Percentiles rank a stretch among this genome's conserved stretches.
Conservation (phyloP, 2,329 filamentous ascomycete genomes). For the Colletotrichum filicis region DNA sequence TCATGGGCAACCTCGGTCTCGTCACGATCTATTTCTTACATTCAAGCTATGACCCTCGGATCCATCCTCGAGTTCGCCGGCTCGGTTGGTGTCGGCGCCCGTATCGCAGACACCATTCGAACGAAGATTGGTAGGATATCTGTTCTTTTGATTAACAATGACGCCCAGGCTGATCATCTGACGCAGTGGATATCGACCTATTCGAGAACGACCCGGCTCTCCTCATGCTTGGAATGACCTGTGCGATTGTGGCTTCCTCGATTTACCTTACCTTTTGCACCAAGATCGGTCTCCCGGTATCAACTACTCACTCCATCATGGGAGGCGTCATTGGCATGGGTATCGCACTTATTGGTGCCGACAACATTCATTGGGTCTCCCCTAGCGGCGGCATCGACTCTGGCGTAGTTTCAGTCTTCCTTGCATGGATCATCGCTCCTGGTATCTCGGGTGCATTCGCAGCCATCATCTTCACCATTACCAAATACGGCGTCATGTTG, state of each 20-base stretch:
- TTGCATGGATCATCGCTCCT: conserved; percentile 59
- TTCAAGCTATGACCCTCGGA: conserved; percentile 58
- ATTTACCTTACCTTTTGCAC: conserved; percentile 56
- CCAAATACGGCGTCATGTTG: conserved; percentile 54
- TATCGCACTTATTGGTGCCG: conserved; percentile 51
- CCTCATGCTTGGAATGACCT: conserved; percentile 55
- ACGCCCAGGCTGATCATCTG: neutral
- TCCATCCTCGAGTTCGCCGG: conserved; percentile 61
- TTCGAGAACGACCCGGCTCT: conserved; percentile 52
- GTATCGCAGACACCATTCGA: conserved; percentile 59
- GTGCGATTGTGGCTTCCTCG: conserved; percentile 50
- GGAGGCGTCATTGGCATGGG: conserved; percentile 58
- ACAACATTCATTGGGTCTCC: conserved; percentile 54
- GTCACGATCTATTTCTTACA: conserved; percentile 65
- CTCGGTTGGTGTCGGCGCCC: conserved; percentile 58
- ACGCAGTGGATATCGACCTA: conserved; percentile 51
- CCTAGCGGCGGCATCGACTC: conserved; percentile 36
- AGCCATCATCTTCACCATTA: conserved; percentile 54
- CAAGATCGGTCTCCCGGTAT: conserved; percentile 46
- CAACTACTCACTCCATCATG: conserved; percentile 58
- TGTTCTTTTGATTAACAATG: neutral
- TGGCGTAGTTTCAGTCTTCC: conserved; percentile 59
- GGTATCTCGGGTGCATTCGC: conserved; percentile 54
- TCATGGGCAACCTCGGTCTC: conserved; percentile 71
- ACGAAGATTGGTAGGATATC: conserved; percentile 42